Conservation (phyloP, 139 green algal species). For the Penium margaritaceum region DNA sequence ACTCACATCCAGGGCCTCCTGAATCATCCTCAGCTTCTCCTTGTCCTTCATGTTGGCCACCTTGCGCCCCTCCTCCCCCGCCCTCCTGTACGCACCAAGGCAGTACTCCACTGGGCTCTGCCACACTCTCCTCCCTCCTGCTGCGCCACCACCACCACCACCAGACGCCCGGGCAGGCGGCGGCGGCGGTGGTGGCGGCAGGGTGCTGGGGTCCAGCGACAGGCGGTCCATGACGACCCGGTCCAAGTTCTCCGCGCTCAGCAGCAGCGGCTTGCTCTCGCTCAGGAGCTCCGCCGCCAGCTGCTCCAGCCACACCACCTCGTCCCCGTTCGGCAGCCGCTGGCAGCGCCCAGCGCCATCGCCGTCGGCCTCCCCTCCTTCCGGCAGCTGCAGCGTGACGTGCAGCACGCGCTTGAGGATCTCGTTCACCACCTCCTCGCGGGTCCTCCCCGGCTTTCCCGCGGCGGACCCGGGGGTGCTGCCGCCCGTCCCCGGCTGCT, state of each 20-base stretch:
- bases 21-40: slow-evolving; percentile 18
- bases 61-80: slow-evolving; percentile 40
- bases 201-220: neutral
- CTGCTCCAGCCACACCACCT: slow-evolving; percentile 27
- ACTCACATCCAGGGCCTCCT: no score
- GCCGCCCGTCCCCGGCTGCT: no score
- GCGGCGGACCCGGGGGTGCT: no score
- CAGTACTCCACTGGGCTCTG: slow-evolving; percentile 36
- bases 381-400: neutral
- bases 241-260: slow-evolving; percentile 10
- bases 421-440: slow-evolving; percentile 38
- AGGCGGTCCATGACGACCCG: slow-evolving; percentile 37
- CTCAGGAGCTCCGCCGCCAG: slow-evolving; percentile 37
- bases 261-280: slow-evolving; percentile 31
- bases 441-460: slow-evolving; percentile 1
- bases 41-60: slow-evolving; percentile 46
- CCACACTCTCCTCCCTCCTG: no score
- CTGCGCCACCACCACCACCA: neutral
- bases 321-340: neutral
- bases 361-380: neutral
- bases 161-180: neutral
- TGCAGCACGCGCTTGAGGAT: slow-evolving; percentile 36
- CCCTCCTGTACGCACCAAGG: slow-evolving; percentile 25
- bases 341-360: neutral
- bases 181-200: no score